These are phyloP conservation scores for Ceratocystis papillata DNA, from an alignment of 2,329 filamentous ascomycete species.

Conservation along the genomic window DNA sequence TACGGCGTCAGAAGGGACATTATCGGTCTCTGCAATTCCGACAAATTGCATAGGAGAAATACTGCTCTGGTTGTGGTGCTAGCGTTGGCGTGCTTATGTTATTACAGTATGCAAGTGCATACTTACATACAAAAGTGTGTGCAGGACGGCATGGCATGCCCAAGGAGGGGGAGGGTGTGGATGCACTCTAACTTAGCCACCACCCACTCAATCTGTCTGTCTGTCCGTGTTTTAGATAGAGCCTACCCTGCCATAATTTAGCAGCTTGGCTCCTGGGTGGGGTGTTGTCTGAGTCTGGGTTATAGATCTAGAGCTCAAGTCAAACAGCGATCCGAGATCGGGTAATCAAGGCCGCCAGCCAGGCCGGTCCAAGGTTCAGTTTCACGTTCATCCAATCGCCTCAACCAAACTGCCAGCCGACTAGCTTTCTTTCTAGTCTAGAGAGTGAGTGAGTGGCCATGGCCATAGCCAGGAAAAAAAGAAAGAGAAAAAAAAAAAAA, in stretches of 20 bases:
- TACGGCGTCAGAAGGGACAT: constrained; percentile 9
- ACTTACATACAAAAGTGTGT: background rate
- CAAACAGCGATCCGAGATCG: background rate
- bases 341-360: background rate
- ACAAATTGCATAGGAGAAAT: background rate
- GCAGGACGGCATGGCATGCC: background rate
- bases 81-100: background rate
- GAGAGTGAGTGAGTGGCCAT: background rate
- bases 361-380: background rate
- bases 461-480: background rate
- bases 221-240: background rate
- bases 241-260: background rate
- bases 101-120: background rate
- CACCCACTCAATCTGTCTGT: background rate
- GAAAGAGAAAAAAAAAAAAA: background rate
- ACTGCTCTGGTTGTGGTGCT: background rate
- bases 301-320: constrained; percentile 1
- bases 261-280: background rate
- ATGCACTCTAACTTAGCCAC: background rate
- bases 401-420: background rate
- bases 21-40: background rate
- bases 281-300: background rate
- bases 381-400: background rate
- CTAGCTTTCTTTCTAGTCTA: background rate
- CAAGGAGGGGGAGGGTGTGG: background rate